A percentile compares a stretch with the other conserved stretches of the same genome.
Evolutionary conservation across 2,329 filamentous ascomycete genomes (phyloP).

Genomic region (Diaporthe eres): DNA sequence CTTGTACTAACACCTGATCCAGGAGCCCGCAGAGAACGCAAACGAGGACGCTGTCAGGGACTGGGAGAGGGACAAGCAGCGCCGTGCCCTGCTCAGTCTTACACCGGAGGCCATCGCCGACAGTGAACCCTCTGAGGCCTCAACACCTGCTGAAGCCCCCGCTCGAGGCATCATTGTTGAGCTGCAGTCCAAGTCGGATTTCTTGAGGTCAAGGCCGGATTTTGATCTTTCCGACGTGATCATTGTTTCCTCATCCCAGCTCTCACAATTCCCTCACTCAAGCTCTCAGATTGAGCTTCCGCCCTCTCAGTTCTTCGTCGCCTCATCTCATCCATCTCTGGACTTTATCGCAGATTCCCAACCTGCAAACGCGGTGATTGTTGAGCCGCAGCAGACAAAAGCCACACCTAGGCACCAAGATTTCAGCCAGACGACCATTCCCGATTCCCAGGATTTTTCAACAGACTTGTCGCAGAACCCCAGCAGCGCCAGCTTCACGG

Average conservation of each 20-base stretch:
- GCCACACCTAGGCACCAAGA: conserved; percentile 30
- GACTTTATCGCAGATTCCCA: conserved; percentile 38
- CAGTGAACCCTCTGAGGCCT: conserved; percentile 15
- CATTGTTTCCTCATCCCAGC: conserved; percentile 37
- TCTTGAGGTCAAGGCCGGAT: conserved; percentile 39
- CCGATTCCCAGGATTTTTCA: conserved; percentile 58
- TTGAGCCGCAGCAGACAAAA: neutral
- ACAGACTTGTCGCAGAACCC: conserved; percentile 31
- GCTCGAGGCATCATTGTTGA: conserved; percentile 33
- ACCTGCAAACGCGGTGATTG: neutral
- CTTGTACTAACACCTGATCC: conserved; percentile 11
- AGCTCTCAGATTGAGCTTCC: conserved; percentile 32
- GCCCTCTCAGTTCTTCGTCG: conserved; percentile 38
- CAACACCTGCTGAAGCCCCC: conserved; percentile 16
- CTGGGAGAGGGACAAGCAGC: conserved; percentile 48
- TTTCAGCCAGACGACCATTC: conserved; percentile 55
- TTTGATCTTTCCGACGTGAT: conserved; percentile 46
- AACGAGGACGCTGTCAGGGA: conserved; percentile 47
- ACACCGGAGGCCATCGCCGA: neutral
- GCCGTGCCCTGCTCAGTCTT: conserved; percentile 29
- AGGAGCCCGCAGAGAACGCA: conserved; percentile 49
- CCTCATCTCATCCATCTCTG: conserved; percentile 42
- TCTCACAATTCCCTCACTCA: conserved; percentile 31
- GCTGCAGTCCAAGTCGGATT: conserved; percentile 39
- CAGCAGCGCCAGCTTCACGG: conserved; percentile 23